phyloP scores from a whole-genome alignment of 208 protist species.

The Acanthamoeba sp. region DNA sequence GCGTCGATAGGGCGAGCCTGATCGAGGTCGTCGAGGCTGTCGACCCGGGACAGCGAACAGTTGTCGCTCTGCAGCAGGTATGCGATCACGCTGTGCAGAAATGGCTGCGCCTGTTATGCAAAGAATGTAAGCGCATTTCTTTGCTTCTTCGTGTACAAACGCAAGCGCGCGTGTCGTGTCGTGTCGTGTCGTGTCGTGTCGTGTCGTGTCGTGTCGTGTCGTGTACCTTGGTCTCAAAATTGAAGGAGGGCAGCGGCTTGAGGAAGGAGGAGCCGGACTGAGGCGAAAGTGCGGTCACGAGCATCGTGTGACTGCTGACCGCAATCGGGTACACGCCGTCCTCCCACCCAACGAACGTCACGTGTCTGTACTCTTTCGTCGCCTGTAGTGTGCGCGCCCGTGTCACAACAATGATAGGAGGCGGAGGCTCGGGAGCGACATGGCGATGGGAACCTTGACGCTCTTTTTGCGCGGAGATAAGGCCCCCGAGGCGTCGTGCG shows the following conservation, averaged over 20 bases:
- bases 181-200: too few species aligned
- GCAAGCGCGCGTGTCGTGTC: too few species aligned
- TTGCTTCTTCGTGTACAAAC: too few species aligned
- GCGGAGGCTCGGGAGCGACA: too few species aligned
- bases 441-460: constrained; percentile 29
- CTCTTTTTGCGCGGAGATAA: constrained; percentile 16
- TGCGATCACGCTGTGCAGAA: constrained; percentile 33
- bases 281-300: not conserved
- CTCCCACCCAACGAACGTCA: constrained; percentile 49
- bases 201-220: too few species aligned
- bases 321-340: constrained; percentile 22
- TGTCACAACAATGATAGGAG: too few species aligned
- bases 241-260: constrained; percentile 32
- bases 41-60: not conserved
- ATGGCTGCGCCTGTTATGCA: not conserved
- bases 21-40: not conserved
- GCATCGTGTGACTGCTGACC: constrained; percentile 29
- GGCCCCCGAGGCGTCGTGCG: not conserved
- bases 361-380: constrained; percentile 4
- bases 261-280: constrained; percentile 8
- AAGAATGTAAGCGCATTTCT: not conserved
- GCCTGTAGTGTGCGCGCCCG: not conserved
- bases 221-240: constrained; percentile 22
- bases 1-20: not conserved
- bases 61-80: constrained; percentile 59